phyloP scores from a whole-genome alignment of 768 basidiomycete species.

The Pulveroboletus ravenelii region DNA sequence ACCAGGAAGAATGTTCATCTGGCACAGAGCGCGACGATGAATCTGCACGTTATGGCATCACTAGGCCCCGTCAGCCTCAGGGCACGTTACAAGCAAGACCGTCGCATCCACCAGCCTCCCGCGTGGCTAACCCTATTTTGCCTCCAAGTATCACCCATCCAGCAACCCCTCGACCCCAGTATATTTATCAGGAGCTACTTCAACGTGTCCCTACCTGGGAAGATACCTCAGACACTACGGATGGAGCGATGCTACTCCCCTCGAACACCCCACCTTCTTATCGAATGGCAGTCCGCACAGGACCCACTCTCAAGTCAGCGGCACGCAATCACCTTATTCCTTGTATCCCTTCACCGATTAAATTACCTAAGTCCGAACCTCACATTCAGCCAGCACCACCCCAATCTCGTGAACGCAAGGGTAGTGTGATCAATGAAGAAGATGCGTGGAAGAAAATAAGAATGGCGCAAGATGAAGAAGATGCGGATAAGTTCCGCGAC shows the following conservation, averaged over 20 bases:
- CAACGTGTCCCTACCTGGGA: conserved; percentile 30
- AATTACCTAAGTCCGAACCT: conserved; percentile 24
- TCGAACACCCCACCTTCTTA: conserved; percentile 49
- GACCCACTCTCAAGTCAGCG: conserved; percentile 14
- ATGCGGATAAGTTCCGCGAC: conserved; percentile 65
- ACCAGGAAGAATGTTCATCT: conserved; percentile 7
- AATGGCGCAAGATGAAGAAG: conserved; percentile 63
- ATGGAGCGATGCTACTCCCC: conserved; percentile 27
- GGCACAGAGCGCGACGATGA: conserved; percentile 23
- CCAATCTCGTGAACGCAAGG: conserved; percentile 38
- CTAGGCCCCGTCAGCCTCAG: conserved; percentile 8
- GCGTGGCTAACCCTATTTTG: conserved; percentile 22
- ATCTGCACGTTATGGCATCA: conserved; percentile 2
- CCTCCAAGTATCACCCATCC: conserved; percentile 26
- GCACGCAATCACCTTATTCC: conserved; percentile 11
- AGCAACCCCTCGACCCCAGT: conserved; percentile 28
- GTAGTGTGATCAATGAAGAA: conserved; percentile 57
- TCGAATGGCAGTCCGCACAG: conserved; percentile 36
- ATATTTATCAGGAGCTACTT: conserved; percentile 6
- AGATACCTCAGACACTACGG: conserved; percentile 35
- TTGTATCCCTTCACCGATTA: conserved; percentile 29
- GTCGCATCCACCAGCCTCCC: conserved; percentile 7
- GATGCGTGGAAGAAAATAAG: conserved; percentile 77
- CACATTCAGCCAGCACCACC: conserved; percentile 13
- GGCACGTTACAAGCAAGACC: conserved; percentile 7